Percentiles rank a stretch among this genome's conserved stretches.
Evolutionary conservation across 2,329 filamentous ascomycete genomes (phyloP).

Genomic region (Cyclaneusma minus): DNA sequence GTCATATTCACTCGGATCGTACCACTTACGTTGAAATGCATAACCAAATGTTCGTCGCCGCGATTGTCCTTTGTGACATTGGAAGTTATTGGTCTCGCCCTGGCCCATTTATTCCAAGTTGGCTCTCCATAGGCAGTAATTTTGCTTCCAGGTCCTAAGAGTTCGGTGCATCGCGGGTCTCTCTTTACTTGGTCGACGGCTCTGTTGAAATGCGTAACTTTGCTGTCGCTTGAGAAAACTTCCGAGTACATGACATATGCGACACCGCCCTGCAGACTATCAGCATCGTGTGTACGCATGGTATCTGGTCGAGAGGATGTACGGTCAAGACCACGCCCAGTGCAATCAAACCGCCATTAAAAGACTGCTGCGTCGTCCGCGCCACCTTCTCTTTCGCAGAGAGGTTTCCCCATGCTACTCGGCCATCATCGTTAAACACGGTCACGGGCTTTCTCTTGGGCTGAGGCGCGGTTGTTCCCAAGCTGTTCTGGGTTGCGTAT

Average conservation of each 20-base stretch:
- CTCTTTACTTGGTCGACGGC: constrained; percentile 65
- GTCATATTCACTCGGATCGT: neutral
- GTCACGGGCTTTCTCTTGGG: constrained; percentile 56
- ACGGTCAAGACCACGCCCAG: constrained; percentile 65
- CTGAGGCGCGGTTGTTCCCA: constrained; percentile 17
- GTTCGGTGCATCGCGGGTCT: constrained; percentile 51
- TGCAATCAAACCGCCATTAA: constrained; percentile 70
- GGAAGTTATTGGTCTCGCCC: constrained; percentile 45
- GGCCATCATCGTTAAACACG: constrained; percentile 72
- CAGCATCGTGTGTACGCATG: constrained; percentile 4
- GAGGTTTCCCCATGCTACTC: constrained; percentile 66
- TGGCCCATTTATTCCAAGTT: constrained; percentile 68
- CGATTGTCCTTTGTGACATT: constrained; percentile 52
- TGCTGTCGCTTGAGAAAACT: constrained; percentile 72
- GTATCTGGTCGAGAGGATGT: constrained; percentile 14
- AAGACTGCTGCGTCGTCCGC: constrained; percentile 75
- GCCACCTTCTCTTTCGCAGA: constrained; percentile 64
- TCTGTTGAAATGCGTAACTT: constrained; percentile 76
- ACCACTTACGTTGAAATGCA: constrained; percentile 63
- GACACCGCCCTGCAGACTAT: constrained; percentile 47
- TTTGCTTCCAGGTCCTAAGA: constrained; percentile 61
- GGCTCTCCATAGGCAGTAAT: constrained; percentile 72
- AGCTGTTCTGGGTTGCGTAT: constrained; percentile 42
- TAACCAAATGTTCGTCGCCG: constrained; percentile 66
- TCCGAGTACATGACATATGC: constrained; percentile 66